A percentile compares a stretch with the other conserved stretches of the same genome.
Conservation (phyloP, 2,329 filamentous ascomycete species). For the Pyrenophora graminea region DNA sequence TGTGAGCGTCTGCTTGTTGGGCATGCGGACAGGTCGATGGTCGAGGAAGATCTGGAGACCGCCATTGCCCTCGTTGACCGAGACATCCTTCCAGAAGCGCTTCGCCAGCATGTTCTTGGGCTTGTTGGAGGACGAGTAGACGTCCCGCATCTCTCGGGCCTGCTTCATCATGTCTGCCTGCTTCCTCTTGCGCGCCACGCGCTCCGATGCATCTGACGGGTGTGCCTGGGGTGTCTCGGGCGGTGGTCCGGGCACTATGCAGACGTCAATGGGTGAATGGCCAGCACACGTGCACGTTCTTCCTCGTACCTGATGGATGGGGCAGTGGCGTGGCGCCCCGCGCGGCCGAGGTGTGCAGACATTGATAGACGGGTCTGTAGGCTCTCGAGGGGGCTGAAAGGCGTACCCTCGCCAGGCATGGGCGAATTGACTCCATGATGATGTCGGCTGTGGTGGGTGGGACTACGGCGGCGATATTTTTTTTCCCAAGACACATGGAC, state of each 20-base stretch:
- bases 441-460: neutral
- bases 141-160: slow-evolving; percentile 50
- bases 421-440: slow-evolving; percentile 38
- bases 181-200: slow-evolving; percentile 54
- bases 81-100: slow-evolving; percentile 88
- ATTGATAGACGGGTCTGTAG: slow-evolving; percentile 37
- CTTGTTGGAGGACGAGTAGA: slow-evolving; percentile 44
- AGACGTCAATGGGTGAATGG: slow-evolving; percentile 3
- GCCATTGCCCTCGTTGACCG: slow-evolving; percentile 65
- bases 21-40: slow-evolving; percentile 75
- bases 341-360: slow-evolving; percentile 49
- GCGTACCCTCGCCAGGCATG: slow-evolving; percentile 29
- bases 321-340: slow-evolving; percentile 60
- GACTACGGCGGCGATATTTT: slow-evolving; percentile 6
- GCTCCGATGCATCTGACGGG: slow-evolving; percentile 53
- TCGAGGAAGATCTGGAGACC: slow-evolving; percentile 75
- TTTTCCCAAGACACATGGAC: neutral
- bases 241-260: slow-evolving; percentile 59
- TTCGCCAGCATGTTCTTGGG: slow-evolving; percentile 61
- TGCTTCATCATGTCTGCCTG: slow-evolving; percentile 56
- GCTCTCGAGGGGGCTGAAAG: slow-evolving; percentile 21
- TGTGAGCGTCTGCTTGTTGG: slow-evolving; percentile 70
- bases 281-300: neutral
- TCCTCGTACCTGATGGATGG: slow-evolving; percentile 50
- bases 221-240: slow-evolving; percentile 60